These are phyloP conservation scores for Polytrichum formosum DNA, from an alignment of 225 moss, liverwort and hornwort species.

Conservation along the genomic window DNA sequence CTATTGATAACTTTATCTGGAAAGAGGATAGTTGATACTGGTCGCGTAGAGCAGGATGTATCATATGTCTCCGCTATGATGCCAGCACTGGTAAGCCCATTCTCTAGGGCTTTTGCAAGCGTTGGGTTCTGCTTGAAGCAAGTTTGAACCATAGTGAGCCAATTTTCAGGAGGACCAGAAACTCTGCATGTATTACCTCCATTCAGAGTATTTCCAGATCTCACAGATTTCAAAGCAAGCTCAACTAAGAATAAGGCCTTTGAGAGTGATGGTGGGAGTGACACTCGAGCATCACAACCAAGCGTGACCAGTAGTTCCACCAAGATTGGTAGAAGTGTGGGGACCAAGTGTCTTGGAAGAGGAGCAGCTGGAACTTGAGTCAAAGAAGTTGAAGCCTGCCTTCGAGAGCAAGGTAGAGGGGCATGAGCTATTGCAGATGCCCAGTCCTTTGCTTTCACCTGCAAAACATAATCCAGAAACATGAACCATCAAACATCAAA, in stretches of 20 bases:
- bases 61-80: constrained; percentile 45
- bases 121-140: constrained; percentile 34
- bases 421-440: constrained; percentile 61
- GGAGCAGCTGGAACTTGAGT: constrained; percentile 65
- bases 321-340: constrained; percentile 59
- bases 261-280: constrained; percentile 54
- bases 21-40: constrained; percentile 24
- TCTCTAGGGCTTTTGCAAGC: constrained; percentile 37
- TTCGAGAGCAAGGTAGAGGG: constrained; percentile 73
- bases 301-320: constrained; percentile 64
- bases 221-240: constrained; percentile 40
- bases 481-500: constrained; percentile 23
- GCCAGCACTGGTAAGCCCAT: constrained; percentile 48
- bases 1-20: constrained; percentile 10
- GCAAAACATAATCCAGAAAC: constrained; percentile 19
- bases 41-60: constrained; percentile 16
- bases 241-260: constrained; percentile 40
- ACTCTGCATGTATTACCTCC: constrained; percentile 11
- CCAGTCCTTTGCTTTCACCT: constrained; percentile 80
- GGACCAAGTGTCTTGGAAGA: constrained; percentile 68
- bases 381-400: constrained; percentile 60
- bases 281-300: constrained; percentile 53
- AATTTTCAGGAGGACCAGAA: constrained; percentile 26
- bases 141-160: constrained; percentile 30
- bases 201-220: constrained; percentile 5